phyloP scores from a whole-genome alignment of 129 eudicot species.

The Lonicera japonica region DNA sequence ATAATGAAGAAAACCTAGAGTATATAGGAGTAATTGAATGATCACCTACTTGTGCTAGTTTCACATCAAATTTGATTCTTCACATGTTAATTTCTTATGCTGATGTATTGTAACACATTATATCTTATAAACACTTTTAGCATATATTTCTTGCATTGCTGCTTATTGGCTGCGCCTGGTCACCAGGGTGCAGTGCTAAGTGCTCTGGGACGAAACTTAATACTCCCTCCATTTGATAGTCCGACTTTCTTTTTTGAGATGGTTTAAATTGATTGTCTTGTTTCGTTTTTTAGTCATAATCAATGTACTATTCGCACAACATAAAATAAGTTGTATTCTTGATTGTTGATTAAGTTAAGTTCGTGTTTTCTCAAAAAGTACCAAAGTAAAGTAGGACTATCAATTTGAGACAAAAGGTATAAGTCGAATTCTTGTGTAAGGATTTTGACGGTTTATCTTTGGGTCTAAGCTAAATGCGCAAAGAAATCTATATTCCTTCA shows the following conservation, averaged over 20 bases:
- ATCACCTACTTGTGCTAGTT: background rate
- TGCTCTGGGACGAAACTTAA: too few species aligned
- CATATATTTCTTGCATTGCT: background rate
- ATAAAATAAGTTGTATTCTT: background rate
- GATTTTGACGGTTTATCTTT: too few species aligned
- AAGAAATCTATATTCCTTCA: too few species aligned
- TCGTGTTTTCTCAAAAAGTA: too few species aligned
- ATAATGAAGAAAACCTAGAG: background rate
- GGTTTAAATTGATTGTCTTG: background rate
- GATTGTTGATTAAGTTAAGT: background rate
- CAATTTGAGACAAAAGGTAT: background rate
- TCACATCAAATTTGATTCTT: background rate
- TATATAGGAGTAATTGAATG: background rate
- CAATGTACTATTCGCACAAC: background rate
- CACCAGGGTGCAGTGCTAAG: too few species aligned
- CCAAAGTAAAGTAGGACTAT: too few species aligned
- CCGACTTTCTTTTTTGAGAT: too few species aligned
- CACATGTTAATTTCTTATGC: background rate
- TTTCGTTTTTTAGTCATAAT: too few species aligned
- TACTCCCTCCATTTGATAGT: too few species aligned
- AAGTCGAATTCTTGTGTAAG: too few species aligned
- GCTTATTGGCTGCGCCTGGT: too few species aligned
- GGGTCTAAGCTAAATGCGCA: too few species aligned
- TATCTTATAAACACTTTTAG: background rate
- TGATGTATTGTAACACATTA: background rate